Percentiles rank a stretch among this genome's conserved stretches.
These are phyloP conservation scores for Podaxis mareebaensis DNA, from an alignment of 768 basidiomycete genomes.

Conservation along the genomic window DNA sequence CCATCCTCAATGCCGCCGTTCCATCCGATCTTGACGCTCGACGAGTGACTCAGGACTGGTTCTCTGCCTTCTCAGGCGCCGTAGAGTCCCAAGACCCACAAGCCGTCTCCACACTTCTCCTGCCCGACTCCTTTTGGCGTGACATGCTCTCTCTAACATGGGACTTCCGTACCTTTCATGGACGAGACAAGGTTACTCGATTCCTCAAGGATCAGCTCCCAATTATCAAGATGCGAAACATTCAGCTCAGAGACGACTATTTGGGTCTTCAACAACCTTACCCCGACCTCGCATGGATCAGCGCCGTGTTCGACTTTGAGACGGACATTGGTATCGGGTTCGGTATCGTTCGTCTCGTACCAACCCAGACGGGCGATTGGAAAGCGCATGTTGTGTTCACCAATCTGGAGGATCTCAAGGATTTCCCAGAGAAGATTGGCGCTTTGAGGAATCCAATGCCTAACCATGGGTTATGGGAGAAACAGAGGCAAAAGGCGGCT, in stretches of 20 bases:
- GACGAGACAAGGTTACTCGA: constrained; percentile 32
- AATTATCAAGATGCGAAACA: constrained; percentile 28
- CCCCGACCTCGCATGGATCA: constrained; percentile 48
- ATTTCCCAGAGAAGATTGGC: constrained; percentile 43
- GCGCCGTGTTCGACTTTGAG: constrained; percentile 46
- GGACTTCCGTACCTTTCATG: constrained; percentile 50
- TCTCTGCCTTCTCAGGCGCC: constrained; percentile 23
- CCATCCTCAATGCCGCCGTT: constrained; percentile 24
- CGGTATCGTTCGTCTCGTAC: constrained; percentile 49
- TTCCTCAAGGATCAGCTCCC: constrained; percentile 42
- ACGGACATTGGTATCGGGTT: constrained; percentile 40
- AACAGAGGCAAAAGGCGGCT: constrained; percentile 35
- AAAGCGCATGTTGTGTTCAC: constrained; percentile 55
- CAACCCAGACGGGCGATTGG: constrained; percentile 36
- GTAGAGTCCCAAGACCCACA: constrained; percentile 19
- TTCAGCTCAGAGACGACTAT: constrained; percentile 26
- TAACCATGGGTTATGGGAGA: constrained; percentile 52
- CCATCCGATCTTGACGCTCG: constrained; percentile 24
- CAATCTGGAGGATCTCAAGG: constrained; percentile 47
- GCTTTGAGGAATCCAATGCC: constrained; percentile 35
- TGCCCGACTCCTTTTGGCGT: constrained; percentile 40
- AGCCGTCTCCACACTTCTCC: constrained; percentile 21
- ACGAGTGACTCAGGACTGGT: constrained; percentile 28
- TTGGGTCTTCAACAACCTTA: constrained; percentile 35
- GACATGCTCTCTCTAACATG: constrained; percentile 55